Base-by-base conservation (phyloP, 768 basidiomycete species). In the Amanita pseudoporphyria region DNA sequence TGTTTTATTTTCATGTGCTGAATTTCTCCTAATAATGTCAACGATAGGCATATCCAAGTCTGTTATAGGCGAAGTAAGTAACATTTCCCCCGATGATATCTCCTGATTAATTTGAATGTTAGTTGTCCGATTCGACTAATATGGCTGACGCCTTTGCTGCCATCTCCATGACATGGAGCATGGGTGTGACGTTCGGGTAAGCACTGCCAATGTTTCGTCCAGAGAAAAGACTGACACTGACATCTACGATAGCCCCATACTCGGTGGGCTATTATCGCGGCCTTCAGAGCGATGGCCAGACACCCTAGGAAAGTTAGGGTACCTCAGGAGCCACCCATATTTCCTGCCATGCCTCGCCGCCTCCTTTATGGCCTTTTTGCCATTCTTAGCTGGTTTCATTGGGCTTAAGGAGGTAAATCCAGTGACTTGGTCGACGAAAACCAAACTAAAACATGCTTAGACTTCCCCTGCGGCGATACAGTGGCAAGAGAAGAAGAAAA, bases 71-170 rank as follows among this genome's bases (percentile, higher is more conserved):
- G 19, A 21, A 24, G 26, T 22, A 9, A 35, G 35, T 22, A 22
- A 28, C 13, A 28, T 18, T 19, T 10, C 22, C 16, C 13, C 38
- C 13, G 18, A 9, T 35, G 9, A 28, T 21, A 3, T 9, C 72
- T 72, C 71, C 9, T 71, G 76, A 33, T 12, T 10, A 35, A 16
- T 3, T 3, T 28, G 26, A 28, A 28, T 4, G 1, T 58, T 71
- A 3, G 76, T 70, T 67, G 9, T 69, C 67, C 1, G 69, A 70
- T 48, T 45, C 58, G 10, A 65, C 71, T 6, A 72, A 71, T 54
- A 60, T 66, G 14, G 68, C 64, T 1, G 67, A 70, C 46, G 70
- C 69, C 0, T 68, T 62, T 51, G 62, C 67, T 0, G 49, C 64
- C 12, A 58, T 62, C 31, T 67, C 65, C 7, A 51, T 69, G 12